Base-by-base conservation (phyloP, 257 asterid species). In the Forsythia suspensa region DNA sequence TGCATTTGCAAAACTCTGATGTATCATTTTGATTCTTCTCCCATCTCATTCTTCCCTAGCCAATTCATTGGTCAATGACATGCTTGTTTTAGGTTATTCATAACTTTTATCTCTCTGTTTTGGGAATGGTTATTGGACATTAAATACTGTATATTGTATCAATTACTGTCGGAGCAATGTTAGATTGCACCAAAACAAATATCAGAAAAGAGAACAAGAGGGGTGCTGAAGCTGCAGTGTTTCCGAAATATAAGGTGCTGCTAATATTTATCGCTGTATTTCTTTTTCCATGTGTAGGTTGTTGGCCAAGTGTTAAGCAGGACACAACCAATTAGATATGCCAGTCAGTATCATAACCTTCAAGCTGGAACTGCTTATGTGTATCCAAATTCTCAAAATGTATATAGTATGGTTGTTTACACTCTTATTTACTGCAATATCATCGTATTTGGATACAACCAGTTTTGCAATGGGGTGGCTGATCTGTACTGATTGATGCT, bases 361-460 rank as follows among this genome's bases (percentile, higher is more conserved):
- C 89, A 81, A 72, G 76, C 86, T 37, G 85, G 83, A 66, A 51
- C 80, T 44, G 85, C 82, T 59, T 87, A 79, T 80, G 11, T 73
- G 81, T 84, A 78, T 81, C 89, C 81, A 67, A 85, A 80, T 84
- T 77, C 87, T 20, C 87, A 85, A 77, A 85, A 75, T 81, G 91
- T 85, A 79, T 57, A 84, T 76, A 41, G 76, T 10, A 63, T 9
- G 39, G 16, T 63, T 63, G 39, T 24, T 63, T 6, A 57, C 24
- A 24, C 70, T 63, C 40, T 24, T 29, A 63, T 29, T 63, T 29
- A 24, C 38, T 63, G 39, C 38, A 63, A 63, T 63, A 29, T 63
- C 40, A 63, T 63, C 7, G 38, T 29, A 63, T 29, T 20, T 21
- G 6, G 69, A 10, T 24, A 24, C 38, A 24, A 20, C 5, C 10